Base-by-base conservation (phyloP, 352 stramenopile genomes). In the Pythium rhizo-oryzae region DNA sequence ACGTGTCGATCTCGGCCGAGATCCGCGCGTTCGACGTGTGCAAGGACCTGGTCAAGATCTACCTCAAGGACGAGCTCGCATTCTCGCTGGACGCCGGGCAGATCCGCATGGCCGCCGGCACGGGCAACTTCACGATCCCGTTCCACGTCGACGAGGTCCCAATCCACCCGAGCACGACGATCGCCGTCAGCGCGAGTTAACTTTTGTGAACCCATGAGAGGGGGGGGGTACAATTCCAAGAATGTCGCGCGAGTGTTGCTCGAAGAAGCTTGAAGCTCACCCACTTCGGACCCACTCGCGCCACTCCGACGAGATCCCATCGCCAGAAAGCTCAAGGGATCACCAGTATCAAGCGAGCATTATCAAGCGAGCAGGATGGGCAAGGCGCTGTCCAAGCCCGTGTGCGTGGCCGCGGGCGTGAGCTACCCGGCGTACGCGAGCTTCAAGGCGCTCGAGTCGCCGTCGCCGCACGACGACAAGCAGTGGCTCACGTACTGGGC, bases 401-500 rank as follows among this genome's bases (percentile, higher is more conserved):
- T 91, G 65, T 89, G 80, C 62, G 59, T 90, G 12, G 71, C 53
- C n/a, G 77, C 80, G 18, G 79, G 78, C 58, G 74, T 91, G 51
- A 77, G 70, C 51, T 94, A 92, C 60, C 82, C 83, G 21, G 76
- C 81, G 39, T 92, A 92, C 49, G 78, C 79, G 57, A 90, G 81
- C 70, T 92, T 92, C 71, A 93, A 93, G 65, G 85, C 83, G 55
- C 73, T 93, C 18, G 84, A 94, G 50, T 76, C 75, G 11, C 63
- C 74, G 13, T 80, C 68, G 18, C 75, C 70, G 16, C 69, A 87
- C n/a, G 74, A 88, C 55, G 75, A 89, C 51, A 86, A 90, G 78
- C 84, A 92, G 71, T 92, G 88, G 88, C 83, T 98, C 18, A 98
- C 97, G 16, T 99, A 99, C 76, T 99, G 96, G 96, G 87, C 98